phyloP scores from a whole-genome alignment of 768 basidiomycete genomes.

The Russula olivacea region DNA sequence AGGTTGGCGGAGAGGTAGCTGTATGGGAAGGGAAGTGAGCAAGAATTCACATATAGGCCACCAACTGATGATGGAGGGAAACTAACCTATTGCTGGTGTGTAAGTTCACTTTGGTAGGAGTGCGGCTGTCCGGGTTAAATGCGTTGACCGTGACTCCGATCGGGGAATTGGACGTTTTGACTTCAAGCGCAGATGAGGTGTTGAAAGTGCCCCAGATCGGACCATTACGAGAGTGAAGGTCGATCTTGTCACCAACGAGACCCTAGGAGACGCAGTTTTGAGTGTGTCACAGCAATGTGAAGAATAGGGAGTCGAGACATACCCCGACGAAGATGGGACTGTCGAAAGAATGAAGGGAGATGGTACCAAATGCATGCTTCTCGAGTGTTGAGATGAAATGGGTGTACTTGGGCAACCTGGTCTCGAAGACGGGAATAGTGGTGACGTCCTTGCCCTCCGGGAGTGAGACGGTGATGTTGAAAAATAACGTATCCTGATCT shows the following conservation, averaged over 20 bases:
- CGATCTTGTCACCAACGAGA: conserved; percentile 7
- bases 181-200: neutral
- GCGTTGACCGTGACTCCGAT: conserved; percentile 13
- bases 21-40: too few relatives aligned
- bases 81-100: conserved; percentile 17
- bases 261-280: neutral
- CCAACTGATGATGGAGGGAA: neutral
- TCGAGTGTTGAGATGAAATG: conserved; percentile 3
- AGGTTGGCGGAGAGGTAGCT: neutral
- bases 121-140: conserved; percentile 1
- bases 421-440: conserved; percentile 11
- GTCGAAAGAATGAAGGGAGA: conserved; percentile 1
- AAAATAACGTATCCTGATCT: neutral
- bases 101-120: conserved; percentile 2
- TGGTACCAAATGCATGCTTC: conserved; percentile 9
- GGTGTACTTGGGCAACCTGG: conserved; percentile 10
- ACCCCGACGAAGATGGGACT: neutral
- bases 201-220: conserved; percentile 19
- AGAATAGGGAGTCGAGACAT: neutral
- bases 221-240: conserved; percentile 1
- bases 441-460: conserved; percentile 7
- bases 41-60: neutral
- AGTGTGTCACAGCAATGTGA: neutral
- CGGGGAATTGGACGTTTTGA: conserved; percentile 13
- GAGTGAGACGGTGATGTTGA: conserved; percentile 15